phyloP scores from a whole-genome alignment of 106 monocot species.

The Dendrobium chrysotoxum region DNA sequence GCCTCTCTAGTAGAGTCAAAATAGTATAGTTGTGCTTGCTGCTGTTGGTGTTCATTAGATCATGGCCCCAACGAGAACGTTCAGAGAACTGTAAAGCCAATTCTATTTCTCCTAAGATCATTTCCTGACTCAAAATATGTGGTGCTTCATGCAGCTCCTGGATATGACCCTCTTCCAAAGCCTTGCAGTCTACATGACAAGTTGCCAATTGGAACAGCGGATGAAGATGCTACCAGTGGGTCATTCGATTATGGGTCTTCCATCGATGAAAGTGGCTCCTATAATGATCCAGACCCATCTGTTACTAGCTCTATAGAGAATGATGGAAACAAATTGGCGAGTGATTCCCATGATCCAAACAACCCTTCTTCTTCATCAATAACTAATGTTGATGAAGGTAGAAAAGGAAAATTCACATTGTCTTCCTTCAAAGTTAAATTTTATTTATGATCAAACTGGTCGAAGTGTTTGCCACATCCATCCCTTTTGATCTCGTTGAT shows the following conservation, averaged over 20 bases:
- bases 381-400: constrained; percentile 13
- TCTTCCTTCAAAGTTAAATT: constrained; percentile 32
- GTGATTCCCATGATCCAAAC: constrained; percentile 21
- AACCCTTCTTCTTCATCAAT: background rate
- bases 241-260: constrained; percentile 47
- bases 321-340: constrained; percentile 16
- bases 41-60: too few species aligned
- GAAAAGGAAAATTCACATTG: constrained; percentile 20
- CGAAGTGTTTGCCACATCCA: constrained; percentile 14
- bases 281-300: constrained; percentile 49
- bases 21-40: too few species aligned
- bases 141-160: constrained; percentile 94
- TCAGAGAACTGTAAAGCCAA: too few species aligned
- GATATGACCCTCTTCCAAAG: constrained; percentile 79
- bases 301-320: constrained; percentile 26
- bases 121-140: too few species aligned
- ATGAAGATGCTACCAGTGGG: constrained; percentile 1
- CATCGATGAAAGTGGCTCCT: constrained; percentile 43
- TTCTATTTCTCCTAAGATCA: too few species aligned
- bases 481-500: constrained; percentile 56
- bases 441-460: constrained; percentile 21
- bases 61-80: too few species aligned
- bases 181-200: constrained; percentile 53
- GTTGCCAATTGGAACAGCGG: constrained; percentile 12
- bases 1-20: too few species aligned